These are phyloP conservation scores for Penicillium goetzii DNA, from an alignment of 495 filamentous ascomycete genomes.

Conservation along the genomic window DNA sequence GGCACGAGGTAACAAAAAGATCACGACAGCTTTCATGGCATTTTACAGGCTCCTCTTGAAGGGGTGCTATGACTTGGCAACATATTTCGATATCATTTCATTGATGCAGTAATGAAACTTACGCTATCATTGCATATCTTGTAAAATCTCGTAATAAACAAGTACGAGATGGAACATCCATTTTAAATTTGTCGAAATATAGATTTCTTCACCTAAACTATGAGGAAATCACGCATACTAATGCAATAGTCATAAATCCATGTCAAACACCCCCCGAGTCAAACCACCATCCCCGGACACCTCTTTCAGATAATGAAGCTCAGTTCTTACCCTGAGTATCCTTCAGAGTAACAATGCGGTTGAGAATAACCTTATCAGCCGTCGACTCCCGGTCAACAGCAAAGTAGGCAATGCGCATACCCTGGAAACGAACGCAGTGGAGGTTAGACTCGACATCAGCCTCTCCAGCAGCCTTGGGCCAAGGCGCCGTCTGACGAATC, in stretches of 20 bases:
- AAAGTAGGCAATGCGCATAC: slow-evolving; percentile 86
- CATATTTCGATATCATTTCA: slow-evolving; percentile 26
- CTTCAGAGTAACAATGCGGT: slow-evolving; percentile 91
- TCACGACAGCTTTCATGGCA: slow-evolving; percentile 1
- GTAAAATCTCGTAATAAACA: not conserved
- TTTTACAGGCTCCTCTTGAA: slow-evolving; percentile 2
- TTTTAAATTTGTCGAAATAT: not conserved
- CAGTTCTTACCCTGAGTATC: slow-evolving; percentile 53
- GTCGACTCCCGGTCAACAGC: slow-evolving; percentile 79
- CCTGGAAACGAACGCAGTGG: slow-evolving; percentile 88
- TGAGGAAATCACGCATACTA: slow-evolving; percentile 1
- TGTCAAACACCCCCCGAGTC: slow-evolving; percentile 15
- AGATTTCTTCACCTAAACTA: not conserved
- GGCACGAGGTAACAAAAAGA: slow-evolving; percentile 5
- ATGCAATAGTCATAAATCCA: slow-evolving; percentile 30
- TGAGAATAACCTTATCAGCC: slow-evolving; percentile 77
- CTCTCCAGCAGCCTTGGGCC: slow-evolving; percentile 65
- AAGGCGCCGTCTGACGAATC: slow-evolving; percentile 71
- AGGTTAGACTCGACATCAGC: slow-evolving; percentile 54
- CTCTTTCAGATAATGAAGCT: not conserved
- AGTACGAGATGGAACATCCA: not conserved
- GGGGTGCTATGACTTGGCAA: slow-evolving; percentile 17
- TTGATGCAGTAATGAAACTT: slow-evolving; percentile 31
- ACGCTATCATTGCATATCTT: slow-evolving; percentile 3
- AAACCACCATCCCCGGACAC: slow-evolving; percentile 5